Conservation (phyloP, 2,329 filamentous ascomycete species). For the Talaromyces sp. region DNA sequence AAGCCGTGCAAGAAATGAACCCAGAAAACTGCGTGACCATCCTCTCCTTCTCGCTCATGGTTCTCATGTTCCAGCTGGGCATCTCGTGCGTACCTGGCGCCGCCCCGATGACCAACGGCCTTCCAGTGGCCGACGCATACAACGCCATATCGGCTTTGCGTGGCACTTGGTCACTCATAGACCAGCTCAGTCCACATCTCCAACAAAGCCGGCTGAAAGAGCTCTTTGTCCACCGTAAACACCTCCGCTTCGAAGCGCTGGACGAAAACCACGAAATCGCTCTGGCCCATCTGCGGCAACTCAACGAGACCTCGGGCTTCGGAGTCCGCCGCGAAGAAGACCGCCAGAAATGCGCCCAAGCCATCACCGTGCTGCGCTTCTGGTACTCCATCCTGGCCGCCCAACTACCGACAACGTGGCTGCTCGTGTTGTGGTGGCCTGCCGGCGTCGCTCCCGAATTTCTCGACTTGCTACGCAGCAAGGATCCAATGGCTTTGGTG, state of each 20-base stretch:
- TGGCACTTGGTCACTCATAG: conserved; percentile 11
- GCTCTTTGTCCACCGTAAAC: conserved; percentile 9
- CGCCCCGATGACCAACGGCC: conserved; percentile 7
- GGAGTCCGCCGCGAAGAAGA: conserved; percentile 1
- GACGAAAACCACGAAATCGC: conserved; percentile 7
- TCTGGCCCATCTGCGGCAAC: background rate
- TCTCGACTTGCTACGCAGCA: conserved; percentile 2
- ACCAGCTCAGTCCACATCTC: conserved; percentile 10
- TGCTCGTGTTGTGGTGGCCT: conserved; percentile 11
- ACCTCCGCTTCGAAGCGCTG: conserved; percentile 8
- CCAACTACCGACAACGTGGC: conserved; percentile 10
- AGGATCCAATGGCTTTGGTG: conserved; percentile 8
- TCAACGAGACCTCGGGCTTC: conserved; percentile 5
- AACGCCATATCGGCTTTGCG: conserved; percentile 9
- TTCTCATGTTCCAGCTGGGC: conserved; percentile 12
- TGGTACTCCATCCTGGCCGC: conserved; percentile 11
- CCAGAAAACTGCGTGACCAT: conserved; percentile 9
- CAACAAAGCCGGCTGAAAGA: conserved; percentile 3
- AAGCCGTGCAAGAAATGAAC: conserved; percentile 8
- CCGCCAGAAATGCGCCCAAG: conserved; percentile 7
- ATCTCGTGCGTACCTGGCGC: conserved; percentile 11
- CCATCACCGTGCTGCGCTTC: conserved; percentile 11
- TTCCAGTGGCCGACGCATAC: conserved; percentile 8
- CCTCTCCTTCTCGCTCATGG: conserved; percentile 8
- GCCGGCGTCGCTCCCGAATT: conserved; percentile 9